Base-by-base conservation (phyloP, 2,329 filamentous ascomycete genomes). In the Exophiala xenobiotica region DNA sequence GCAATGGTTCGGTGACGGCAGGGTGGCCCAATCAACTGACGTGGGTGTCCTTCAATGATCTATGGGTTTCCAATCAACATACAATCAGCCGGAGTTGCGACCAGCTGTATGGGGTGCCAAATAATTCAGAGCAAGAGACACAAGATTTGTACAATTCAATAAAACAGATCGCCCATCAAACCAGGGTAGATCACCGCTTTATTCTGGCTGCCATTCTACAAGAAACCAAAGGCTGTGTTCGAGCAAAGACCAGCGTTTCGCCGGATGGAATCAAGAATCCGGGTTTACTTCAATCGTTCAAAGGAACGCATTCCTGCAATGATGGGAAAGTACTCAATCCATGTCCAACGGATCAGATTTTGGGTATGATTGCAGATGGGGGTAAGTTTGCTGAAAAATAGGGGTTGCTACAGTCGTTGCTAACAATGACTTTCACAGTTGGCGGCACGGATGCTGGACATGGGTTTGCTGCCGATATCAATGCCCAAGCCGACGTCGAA, bases 211-310 rank as follows among this genome's bases (percentile, higher is more conserved):
- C 73, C 39, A 61, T 75, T 26, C 67, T 76, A 61, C 74, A 77
- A 59, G 74, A 77, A 58, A 71, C 68, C 27, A 70, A 69, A 48
- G 74, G 74, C 44, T 77, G 74, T 54, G 71, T 75, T 2, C 70
- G 73, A 44, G 74, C 68, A 35, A 67, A 67, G 12, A 74, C 72
- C 2, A 55, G 44, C 11, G 33, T 46, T 1, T 74, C 74, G 2
- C 62, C 65, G 53, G 70, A 71, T 58, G 63, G 63, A 26, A 66
- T 71, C 57, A 53, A 56, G 24, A 77, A 76, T 56, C 74, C 74
- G 1, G 74, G 74, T 2, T 55, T 78, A n/a, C 73, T 77, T 67
- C 74, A 78, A 61, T 65, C 63, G 11, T 72, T 72, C 60, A 64
- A 69, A 35, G 73, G 72, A 46, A 64, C 56, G 1, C 67, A 65